These are phyloP conservation scores for Coemansia interrupta DNA, from an alignment of 192 early-diverging fungal genomes.

Conservation along the genomic window DNA sequence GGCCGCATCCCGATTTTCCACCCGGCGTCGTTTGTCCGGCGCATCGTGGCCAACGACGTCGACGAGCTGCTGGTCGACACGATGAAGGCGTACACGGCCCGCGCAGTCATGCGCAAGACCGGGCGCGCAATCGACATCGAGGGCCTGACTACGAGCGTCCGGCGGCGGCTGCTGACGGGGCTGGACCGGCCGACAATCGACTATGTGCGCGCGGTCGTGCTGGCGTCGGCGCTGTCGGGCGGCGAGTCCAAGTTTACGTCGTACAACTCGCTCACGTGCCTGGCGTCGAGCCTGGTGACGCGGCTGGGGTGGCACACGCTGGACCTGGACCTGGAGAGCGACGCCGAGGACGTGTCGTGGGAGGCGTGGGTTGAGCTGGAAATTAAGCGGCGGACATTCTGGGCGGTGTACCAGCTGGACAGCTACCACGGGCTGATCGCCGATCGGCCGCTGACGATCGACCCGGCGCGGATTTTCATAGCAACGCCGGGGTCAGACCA, in stretches of 20 bases:
- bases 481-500: slow-evolving; percentile 32
- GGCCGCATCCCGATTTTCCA: slow-evolving; percentile 47
- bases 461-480: slow-evolving; percentile 32
- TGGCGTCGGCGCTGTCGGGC: slow-evolving; percentile 33
- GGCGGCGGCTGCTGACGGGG: slow-evolving; percentile 31
- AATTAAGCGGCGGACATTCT: slow-evolving; percentile 47
- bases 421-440: slow-evolving; percentile 47
- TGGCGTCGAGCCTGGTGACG: slow-evolving; percentile 43
- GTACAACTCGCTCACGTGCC: slow-evolving; percentile 44
- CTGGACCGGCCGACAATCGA: slow-evolving; percentile 41
- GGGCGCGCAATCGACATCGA: slow-evolving; percentile 29
- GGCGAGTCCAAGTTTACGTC: slow-evolving; percentile 37
- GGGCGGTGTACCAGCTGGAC: slow-evolving; percentile 49
- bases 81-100: slow-evolving; percentile 40
- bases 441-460: slow-evolving; percentile 45
- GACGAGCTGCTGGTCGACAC: slow-evolving; percentile 40
- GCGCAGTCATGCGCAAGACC: slow-evolving; percentile 23
- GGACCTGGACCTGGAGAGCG: slow-evolving; percentile 25
- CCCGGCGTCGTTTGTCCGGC: slow-evolving; percentile 43
- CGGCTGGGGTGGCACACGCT: slow-evolving; percentile 49
- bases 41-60: slow-evolving; percentile 30
- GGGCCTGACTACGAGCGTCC: slow-evolving; percentile 21
- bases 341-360: slow-evolving; percentile 20
- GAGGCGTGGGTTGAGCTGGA: slow-evolving; percentile 37
- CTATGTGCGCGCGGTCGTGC: slow-evolving; percentile 45